These are phyloP conservation scores for Sporisorium scitamineum DNA, from an alignment of 1,284 basidiomycete genomes.

Conservation along the genomic window DNA sequence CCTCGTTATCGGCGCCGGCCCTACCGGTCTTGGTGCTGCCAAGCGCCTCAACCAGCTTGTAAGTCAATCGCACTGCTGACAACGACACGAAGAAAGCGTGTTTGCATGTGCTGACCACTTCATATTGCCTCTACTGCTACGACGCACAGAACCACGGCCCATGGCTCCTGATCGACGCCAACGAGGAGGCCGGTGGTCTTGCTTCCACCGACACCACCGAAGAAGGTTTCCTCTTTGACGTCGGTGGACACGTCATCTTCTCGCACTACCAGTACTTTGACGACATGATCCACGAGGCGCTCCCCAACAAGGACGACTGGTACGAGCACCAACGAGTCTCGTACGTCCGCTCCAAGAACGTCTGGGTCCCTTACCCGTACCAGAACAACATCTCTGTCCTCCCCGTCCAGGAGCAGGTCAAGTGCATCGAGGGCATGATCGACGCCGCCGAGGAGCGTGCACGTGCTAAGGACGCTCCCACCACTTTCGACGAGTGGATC, in stretches of 20 bases:
- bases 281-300: conserved; percentile 72
- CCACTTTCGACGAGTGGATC: conserved; percentile 73
- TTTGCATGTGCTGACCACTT: conserved; percentile 9
- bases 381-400: conserved; percentile 73
- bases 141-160: conserved; percentile 68
- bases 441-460: conserved; percentile 69
- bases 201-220: conserved; percentile 72
- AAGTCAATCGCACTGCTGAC: conserved; percentile 16
- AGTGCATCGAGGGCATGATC: conserved; percentile 73
- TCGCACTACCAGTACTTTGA: conserved; percentile 74
- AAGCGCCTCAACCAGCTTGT: conserved; percentile 73
- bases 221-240: conserved; percentile 74
- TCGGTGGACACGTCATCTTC: conserved; percentile 74
- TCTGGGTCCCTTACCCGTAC: conserved; percentile 73
- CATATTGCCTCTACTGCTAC: neutral
- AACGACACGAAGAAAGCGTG: neutral
- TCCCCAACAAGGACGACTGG: conserved; percentile 72
- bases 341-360: conserved; percentile 72
- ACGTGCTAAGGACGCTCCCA: conserved; percentile 69
- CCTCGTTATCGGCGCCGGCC: conserved; percentile 68
- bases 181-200: conserved; percentile 72
- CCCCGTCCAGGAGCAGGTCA: conserved; percentile 72
- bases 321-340: conserved; percentile 73
- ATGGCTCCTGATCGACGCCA: conserved; percentile 71
- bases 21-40: conserved; percentile 73